These are phyloP conservation scores for Candida smagusa DNA, from an alignment of 1,139 yeast species.

Conservation along the genomic window DNA sequence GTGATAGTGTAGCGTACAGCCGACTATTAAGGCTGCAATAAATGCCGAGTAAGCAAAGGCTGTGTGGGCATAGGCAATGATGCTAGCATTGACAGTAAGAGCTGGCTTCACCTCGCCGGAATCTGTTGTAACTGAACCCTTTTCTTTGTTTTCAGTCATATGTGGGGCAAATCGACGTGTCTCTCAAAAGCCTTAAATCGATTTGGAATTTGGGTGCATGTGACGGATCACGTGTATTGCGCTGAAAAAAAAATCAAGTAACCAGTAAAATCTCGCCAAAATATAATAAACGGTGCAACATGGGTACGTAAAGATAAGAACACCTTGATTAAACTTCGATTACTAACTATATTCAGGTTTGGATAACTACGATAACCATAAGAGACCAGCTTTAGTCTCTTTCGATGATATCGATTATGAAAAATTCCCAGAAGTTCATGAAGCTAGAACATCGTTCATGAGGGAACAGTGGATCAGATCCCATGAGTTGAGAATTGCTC, in stretches of 20 bases:
- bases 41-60: slow-evolving; percentile 71
- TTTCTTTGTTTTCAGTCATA: too few relatives aligned
- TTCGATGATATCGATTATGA: slow-evolving; percentile 81
- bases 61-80: slow-evolving; percentile 69
- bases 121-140: background rate
- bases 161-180: too few relatives aligned
- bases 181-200: too few relatives aligned
- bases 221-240: background rate
- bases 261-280: slow-evolving; percentile 23
- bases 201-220: background rate
- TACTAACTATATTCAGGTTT: slow-evolving; percentile 21
- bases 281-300: slow-evolving; percentile 9
- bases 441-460: slow-evolving; percentile 73
- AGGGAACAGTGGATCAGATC: slow-evolving; percentile 81
- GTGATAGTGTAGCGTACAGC: slow-evolving; percentile 70
- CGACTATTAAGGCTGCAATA: slow-evolving; percentile 67
- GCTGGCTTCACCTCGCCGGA: slow-evolving; percentile 1
- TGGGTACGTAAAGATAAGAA: slow-evolving; percentile 10
- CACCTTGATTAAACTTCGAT: background rate
- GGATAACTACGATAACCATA: slow-evolving; percentile 47
- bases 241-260: slow-evolving; percentile 4
- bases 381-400: slow-evolving; percentile 72
- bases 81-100: slow-evolving; percentile 51
- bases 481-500: slow-evolving; percentile 64
- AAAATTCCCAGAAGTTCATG: slow-evolving; percentile 58